These are phyloP conservation scores for Penicillium sp. DNA, from an alignment of 2,329 filamentous ascomycete species.

Conservation along the genomic window DNA sequence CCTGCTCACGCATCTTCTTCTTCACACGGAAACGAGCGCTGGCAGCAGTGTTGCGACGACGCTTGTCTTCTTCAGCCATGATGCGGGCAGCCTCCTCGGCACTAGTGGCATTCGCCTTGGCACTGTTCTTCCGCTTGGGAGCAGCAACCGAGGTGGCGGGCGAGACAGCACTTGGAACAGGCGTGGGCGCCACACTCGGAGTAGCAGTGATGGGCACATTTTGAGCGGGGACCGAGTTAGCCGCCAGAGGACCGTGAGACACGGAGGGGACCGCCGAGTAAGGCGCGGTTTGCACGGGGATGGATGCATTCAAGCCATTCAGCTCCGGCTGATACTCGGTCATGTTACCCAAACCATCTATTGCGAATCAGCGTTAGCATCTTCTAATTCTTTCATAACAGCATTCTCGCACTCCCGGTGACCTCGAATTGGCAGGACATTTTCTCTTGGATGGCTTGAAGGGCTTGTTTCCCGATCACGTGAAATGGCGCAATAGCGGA, in stretches of 20 bases:
- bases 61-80: conserved; percentile 89
- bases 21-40: conserved; percentile 91
- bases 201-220: conserved; percentile 17
- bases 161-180: conserved; percentile 21
- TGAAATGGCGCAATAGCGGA: conserved; percentile 41
- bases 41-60: conserved; percentile 84
- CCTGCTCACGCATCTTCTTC: conserved; percentile 93
- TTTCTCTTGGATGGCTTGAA: conserved; percentile 1
- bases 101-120: conserved; percentile 46
- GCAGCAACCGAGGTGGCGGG: conserved; percentile 25
- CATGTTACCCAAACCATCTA: conserved; percentile 40
- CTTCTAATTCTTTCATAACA: conserved; percentile 1
- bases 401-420: conserved; percentile 18
- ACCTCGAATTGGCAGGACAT: conserved; percentile 12
- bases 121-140: conserved; percentile 45
- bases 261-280: conserved; percentile 29
- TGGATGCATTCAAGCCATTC: conserved; percentile 30
- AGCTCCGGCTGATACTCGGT: conserved; percentile 38
- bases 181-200: conserved; percentile 24
- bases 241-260: conserved; percentile 22
- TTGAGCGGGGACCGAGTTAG: conserved; percentile 26
- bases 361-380: conserved; percentile 22
- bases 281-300: conserved; percentile 32
- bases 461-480: conserved; percentile 32
- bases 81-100: conserved; percentile 72